These are phyloP conservation scores for Chamaecrista fasciculata DNA, from an alignment of 306 rosid genomes.

Conservation along the genomic window DNA sequence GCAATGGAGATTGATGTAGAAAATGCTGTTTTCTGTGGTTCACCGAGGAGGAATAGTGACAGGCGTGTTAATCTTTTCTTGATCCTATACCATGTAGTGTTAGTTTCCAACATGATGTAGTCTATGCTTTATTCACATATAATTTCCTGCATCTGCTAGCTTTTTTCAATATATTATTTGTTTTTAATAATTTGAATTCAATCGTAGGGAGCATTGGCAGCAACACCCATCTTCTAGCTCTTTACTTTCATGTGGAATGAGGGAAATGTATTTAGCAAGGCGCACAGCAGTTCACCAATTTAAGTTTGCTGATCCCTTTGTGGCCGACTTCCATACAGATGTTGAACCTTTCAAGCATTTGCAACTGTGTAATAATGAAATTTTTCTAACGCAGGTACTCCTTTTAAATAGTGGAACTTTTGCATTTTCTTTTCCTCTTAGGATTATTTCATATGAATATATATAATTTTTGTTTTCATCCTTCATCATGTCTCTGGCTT, in stretches of 20 bases:
- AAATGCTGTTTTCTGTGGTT: too few species aligned
- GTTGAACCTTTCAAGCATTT: conserved; percentile 39
- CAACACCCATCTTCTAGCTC: conserved; percentile 21
- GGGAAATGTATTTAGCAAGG: conserved; percentile 58
- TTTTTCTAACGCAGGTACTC: conserved; percentile 49
- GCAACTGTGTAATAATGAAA: conserved; percentile 38
- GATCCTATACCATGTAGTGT: too few species aligned
- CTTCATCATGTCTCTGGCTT: neutral
- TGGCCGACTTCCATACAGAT: neutral
- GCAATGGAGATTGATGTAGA: too few species aligned
- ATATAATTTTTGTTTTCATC: neutral
- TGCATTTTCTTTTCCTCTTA: neutral
- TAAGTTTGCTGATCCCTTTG: conserved; percentile 58
- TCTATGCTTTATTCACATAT: neutral
- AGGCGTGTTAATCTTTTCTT: too few species aligned
- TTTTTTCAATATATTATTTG: neutral
- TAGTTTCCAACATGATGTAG: neutral
- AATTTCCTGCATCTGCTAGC: neutral
- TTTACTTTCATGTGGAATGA: conserved; percentile 36
- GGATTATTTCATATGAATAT: neutral
- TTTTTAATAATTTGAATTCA: neutral
- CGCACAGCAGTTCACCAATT: conserved; percentile 48
- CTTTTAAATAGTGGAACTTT: neutral
- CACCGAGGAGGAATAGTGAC: too few species aligned
- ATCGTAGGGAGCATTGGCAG: conserved; percentile 54